These are phyloP conservation scores for Nemania abortiva DNA, from an alignment of 2,329 filamentous ascomycete genomes.

Conservation along the genomic window DNA sequence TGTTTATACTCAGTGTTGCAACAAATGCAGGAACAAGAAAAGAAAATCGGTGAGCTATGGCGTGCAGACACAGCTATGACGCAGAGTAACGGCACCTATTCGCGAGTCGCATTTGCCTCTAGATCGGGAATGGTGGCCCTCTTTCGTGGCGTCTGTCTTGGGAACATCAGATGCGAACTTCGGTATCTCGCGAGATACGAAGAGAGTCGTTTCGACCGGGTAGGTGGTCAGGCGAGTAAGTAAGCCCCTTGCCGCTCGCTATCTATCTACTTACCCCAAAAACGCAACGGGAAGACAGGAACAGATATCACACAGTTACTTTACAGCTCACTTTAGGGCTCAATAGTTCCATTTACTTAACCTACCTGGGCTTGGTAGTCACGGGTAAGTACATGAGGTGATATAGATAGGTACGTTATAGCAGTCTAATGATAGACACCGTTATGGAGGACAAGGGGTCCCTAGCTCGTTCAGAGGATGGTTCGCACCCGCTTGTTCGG, in stretches of 20 bases:
- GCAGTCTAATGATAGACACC: not conserved
- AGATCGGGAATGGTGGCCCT: not conserved
- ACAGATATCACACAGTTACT: not conserved
- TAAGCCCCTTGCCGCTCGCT: not conserved
- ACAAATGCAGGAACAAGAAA: constrained; percentile 28
- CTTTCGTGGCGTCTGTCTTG: not conserved
- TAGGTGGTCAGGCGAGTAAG: not conserved
- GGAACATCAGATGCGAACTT: not conserved
- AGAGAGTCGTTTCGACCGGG: not conserved
- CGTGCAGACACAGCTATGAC: constrained; percentile 6
- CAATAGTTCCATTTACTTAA: not conserved
- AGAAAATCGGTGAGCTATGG: not conserved
- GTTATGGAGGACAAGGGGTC: constrained; percentile 4
- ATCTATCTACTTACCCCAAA: not conserved
- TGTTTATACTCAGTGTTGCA: not conserved
- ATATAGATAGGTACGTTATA: not conserved
- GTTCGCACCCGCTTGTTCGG: not conserved
- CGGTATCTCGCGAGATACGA: not conserved
- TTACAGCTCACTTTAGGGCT: not conserved
- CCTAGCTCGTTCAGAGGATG: constrained; percentile 2
- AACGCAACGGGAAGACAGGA: not conserved
- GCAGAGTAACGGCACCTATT: not conserved
- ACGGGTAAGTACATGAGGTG: not conserved
- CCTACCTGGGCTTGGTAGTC: not conserved
- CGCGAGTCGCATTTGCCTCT: constrained; percentile 3